Base-by-base conservation (phyloP, 2,329 filamentous ascomycete genomes). In the Helminthosporium solani region DNA sequence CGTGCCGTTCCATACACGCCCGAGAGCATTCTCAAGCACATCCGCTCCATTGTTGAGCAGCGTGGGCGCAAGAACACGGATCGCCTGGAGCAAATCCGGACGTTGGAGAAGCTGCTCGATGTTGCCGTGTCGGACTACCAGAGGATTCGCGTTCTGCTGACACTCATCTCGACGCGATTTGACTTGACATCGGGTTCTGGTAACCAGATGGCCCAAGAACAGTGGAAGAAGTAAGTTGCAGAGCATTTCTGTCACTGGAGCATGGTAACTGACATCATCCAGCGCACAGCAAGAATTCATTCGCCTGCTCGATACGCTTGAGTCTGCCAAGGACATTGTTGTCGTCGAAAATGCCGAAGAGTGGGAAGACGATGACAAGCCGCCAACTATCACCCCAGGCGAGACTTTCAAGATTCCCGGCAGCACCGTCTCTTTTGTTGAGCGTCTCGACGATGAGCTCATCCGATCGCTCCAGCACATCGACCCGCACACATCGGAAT, bases 31-130 rank as follows among this genome's bases (percentile, higher is more conserved):
- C 87, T 97, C 72, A 99, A 99, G 80, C 90, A 97, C 73, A 81
- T 99, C 42, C 85, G 92, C 47, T 83, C 85, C 42, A 97, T 99
- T 66, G 80, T 97, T 68, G 94, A 99, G 77, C 91, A 92, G 48
- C 84, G 94, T 78, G 94, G 94, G 70, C 95, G 96, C 80, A 99
- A 99, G 83, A 97, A 97, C 79, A 96, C 94, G 56, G 94, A 99
- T 72, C 86, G 90, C 39, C 69, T 83, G 37, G 94, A 99, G 75
- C 94, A 99, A 75, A 97, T 99, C 73, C 86, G 87, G 73, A 86
- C 92, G 42, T 95, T 99, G 90, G 94, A 97, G 81, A 96, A 91
- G 78, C 82, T 99, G 43, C 77, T 86, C 64, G 90, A 96, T 70
- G 91, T 99, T 56, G 84, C 94, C 55, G 82, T 81, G 64, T 94